Evolutionary conservation across 305 asterid species (phyloP).

Genomic region (Solanum hybrid): DNA sequence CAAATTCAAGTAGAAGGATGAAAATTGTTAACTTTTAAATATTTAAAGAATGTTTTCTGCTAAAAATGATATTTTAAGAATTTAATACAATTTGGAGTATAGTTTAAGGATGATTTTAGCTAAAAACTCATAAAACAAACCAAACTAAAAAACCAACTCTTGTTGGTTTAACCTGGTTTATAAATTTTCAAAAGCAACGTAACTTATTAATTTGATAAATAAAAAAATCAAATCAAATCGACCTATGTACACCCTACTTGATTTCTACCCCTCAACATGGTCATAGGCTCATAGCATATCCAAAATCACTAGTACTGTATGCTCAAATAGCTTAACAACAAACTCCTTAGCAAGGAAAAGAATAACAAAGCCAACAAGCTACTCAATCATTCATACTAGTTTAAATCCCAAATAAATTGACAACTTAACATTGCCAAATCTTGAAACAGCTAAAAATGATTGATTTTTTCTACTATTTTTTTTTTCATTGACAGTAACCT

Average conservation of each 20-base stretch:
- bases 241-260: not conserved
- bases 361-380: not conserved
- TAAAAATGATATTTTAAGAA: too few relatives aligned
- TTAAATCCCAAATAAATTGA: not conserved
- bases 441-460: not conserved
- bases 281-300: not conserved
- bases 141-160: not conserved
- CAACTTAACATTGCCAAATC: not conserved
- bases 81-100: not conserved
- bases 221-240: not conserved
- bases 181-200: not conserved
- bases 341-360: not conserved
- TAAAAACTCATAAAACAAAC: not conserved
- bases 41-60: too few relatives aligned
- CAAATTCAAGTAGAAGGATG: not conserved
- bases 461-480: not conserved
- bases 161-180: not conserved
- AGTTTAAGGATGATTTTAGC: not conserved
- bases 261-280: not conserved
- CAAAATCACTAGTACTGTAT: not conserved
- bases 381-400: not conserved
- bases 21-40: not conserved
- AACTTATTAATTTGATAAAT: not conserved
- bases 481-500: not conserved
- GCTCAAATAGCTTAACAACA: not conserved